These are phyloP conservation scores for Plasmodium billcollinsi DNA, from an alignment of 169 alveolate genomes.

Conservation along the genomic window DNA sequence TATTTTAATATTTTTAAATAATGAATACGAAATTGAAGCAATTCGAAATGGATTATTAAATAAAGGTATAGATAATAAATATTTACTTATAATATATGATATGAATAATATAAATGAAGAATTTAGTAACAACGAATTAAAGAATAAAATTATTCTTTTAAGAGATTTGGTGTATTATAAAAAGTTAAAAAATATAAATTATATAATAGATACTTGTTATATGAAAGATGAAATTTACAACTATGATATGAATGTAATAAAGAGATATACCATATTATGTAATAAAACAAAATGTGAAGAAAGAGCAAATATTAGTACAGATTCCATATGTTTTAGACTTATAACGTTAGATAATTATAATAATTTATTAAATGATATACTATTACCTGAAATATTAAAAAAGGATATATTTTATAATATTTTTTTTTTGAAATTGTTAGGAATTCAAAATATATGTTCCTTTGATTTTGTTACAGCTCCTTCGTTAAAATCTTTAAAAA, in stretches of 20 bases:
- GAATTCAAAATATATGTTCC: constrained; percentile 70
- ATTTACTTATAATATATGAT: constrained; percentile 34
- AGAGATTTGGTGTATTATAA: constrained; percentile 25
- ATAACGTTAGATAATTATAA: constrained; percentile 54
- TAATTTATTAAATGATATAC: constrained; percentile 27
- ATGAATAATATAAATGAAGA: neutral
- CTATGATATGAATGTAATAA: constrained; percentile 48
- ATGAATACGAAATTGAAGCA: constrained; percentile 65
- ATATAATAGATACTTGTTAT: constrained; percentile 66
- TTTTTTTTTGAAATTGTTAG: constrained; percentile 57
- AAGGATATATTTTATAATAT: constrained; percentile 68
- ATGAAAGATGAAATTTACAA: constrained; percentile 66
- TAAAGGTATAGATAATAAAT: constrained; percentile 13
- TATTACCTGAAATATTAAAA: constrained; percentile 70
- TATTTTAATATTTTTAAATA: constrained; percentile 65
- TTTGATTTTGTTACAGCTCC: constrained; percentile 76
- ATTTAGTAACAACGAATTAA: constrained; percentile 16
- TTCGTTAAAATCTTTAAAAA: constrained; percentile 33
- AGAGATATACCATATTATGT: constrained; percentile 56
- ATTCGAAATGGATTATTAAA: constrained; percentile 40
- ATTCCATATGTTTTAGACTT: constrained; percentile 54
- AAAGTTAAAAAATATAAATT: constrained; percentile 56
- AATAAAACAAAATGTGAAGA: constrained; percentile 73
- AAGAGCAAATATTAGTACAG: constrained; percentile 17
- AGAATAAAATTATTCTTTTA: constrained; percentile 32